A percentile compares a stretch with the other conserved stretches of the same genome.
These are phyloP conservation scores for Ochetophila trinervis DNA, from an alignment of 306 rosid genomes.

Conservation along the genomic window DNA sequence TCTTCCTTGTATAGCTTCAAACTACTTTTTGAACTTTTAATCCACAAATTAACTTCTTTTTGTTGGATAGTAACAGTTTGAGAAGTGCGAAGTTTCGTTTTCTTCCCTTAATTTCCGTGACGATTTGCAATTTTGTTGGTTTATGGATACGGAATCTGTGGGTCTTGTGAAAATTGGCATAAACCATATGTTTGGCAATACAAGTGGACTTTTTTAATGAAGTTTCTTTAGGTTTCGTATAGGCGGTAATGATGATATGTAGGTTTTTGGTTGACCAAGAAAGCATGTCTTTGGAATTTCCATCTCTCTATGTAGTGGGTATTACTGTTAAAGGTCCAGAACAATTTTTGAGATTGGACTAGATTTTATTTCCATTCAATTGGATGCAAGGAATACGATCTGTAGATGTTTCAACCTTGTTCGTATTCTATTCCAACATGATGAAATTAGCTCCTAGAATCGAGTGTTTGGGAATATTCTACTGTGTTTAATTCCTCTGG, in stretches of 20 bases:
- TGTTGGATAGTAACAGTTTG: conserved; percentile 7
- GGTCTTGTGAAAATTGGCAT: conserved; percentile 1
- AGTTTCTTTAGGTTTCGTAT: neutral
- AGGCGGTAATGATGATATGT: conserved; percentile 5
- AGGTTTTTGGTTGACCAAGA: neutral
- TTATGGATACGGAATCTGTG: conserved; percentile 8
- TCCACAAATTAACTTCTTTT: neutral
- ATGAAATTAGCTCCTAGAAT: neutral
- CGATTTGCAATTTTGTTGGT: neutral
- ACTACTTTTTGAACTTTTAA: neutral
- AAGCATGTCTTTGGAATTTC: neutral
- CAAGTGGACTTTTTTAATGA: conserved; percentile 1
- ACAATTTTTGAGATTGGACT: conserved; percentile 6
- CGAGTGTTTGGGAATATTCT: neutral
- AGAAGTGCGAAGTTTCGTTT: conserved; percentile 11
- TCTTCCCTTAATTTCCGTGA: neutral
- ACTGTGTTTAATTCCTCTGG: neutral
- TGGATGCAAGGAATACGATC: neutral
- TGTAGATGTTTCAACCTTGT: neutral
- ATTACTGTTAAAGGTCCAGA: neutral
- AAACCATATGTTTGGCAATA: neutral
- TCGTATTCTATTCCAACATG: neutral
- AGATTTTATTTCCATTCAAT: conserved; percentile 8
- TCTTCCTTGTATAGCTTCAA: conserved; percentile 1
- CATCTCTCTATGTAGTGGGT: neutral